Evolutionary conservation across 2,329 filamentous ascomycete species (phyloP).

Genomic region (Paecilomyces niveus): DNA sequence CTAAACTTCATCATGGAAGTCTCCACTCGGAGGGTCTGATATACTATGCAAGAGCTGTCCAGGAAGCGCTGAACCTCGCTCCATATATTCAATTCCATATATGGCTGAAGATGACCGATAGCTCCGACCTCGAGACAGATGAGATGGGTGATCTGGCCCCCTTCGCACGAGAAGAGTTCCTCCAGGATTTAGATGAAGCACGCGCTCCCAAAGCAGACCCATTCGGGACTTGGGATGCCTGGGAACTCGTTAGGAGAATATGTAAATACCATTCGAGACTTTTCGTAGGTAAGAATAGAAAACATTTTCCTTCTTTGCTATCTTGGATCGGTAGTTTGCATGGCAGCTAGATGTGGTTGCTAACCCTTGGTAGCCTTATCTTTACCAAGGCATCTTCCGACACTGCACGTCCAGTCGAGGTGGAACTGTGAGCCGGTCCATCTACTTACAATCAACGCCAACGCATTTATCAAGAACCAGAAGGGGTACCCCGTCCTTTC

Average conservation of each 20-base stretch:
- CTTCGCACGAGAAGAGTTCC: constrained; percentile 35
- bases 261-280: constrained; percentile 80
- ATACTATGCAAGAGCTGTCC: constrained; percentile 77
- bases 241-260: constrained; percentile 77
- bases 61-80: constrained; percentile 68
- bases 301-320: neutral
- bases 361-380: constrained; percentile 41
- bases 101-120: constrained; percentile 75
- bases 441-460: constrained; percentile 46
- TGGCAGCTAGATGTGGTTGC: neutral
- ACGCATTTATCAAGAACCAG: constrained; percentile 51
- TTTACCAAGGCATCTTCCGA: constrained; percentile 54
- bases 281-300: constrained; percentile 64
- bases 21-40: constrained; percentile 45
- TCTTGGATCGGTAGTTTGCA: neutral
- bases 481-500: constrained; percentile 54
- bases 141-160: constrained; percentile 38
- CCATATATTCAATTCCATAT: constrained; percentile 73
- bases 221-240: constrained; percentile 84
- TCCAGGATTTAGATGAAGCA: constrained; percentile 21
- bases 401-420: constrained; percentile 47
- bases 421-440: constrained; percentile 60
- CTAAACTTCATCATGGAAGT: constrained; percentile 55
- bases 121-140: constrained; percentile 49
- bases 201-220: constrained; percentile 53